phyloP scores from a whole-genome alignment of 495 filamentous ascomycete genomes.

The Penicillium waksmanii region DNA sequence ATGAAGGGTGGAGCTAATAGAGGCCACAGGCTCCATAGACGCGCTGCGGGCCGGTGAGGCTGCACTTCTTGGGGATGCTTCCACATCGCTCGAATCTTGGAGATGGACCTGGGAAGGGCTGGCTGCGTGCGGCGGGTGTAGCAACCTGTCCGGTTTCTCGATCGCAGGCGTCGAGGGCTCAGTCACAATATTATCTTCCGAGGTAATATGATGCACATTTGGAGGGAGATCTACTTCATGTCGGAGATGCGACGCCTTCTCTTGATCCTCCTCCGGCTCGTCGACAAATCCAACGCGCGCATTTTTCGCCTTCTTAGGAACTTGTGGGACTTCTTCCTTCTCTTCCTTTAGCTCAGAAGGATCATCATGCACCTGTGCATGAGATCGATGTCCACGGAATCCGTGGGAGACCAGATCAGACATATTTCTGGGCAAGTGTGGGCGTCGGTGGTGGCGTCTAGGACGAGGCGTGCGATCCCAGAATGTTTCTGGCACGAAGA shows the following conservation, averaged over 20 bases:
- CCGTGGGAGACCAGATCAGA: conserved; percentile 45
- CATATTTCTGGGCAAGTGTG: conserved; percentile 39
- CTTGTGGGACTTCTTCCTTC: conserved; percentile 11
- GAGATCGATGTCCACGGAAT: conserved; percentile 39
- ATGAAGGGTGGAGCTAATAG: conserved; percentile 30
- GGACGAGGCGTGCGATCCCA: conserved; percentile 86
- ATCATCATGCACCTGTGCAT: conserved; percentile 25
- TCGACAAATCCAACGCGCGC: conserved; percentile 62
- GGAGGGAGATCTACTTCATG: conserved; percentile 5
- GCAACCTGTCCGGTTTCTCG: conserved; percentile 19
- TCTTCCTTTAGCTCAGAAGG: conserved; percentile 11
- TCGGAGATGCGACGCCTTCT: conserved; percentile 16
- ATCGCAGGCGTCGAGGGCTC: conserved; percentile 13
- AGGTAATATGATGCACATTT: neutral
- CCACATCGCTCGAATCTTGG: conserved; percentile 25
- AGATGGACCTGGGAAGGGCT: neutral
- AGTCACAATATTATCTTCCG: conserved; percentile 5
- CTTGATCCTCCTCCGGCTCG: conserved; percentile 19
- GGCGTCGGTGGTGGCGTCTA: conserved; percentile 43
- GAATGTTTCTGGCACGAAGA: conserved; percentile 95
- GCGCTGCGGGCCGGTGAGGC: conserved; percentile 39
- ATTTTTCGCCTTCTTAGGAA: conserved; percentile 33
- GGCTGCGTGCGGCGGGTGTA: conserved; percentile 15
- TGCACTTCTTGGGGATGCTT: conserved; percentile 22
- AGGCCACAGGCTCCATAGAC: conserved; percentile 30